Percentiles rank a stretch among this genome's conserved stretches.
Conservation (phyloP, 1,284 basidiomycete species). For the Trichosporon ovoides region DNA sequence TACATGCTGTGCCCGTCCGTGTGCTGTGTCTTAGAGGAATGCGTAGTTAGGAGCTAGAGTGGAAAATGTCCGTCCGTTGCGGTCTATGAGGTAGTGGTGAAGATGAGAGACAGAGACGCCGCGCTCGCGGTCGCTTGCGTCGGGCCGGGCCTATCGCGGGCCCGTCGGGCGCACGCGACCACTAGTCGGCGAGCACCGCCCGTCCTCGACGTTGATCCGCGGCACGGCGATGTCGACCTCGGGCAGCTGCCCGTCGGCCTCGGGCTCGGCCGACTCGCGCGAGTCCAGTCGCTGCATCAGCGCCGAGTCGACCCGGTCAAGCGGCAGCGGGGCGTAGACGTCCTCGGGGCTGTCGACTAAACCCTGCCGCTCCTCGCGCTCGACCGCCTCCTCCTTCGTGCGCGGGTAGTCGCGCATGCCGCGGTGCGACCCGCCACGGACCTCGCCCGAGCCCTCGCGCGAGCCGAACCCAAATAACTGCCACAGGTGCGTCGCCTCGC, state of each 20-base stretch:
- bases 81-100: neutral
- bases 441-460: neutral
- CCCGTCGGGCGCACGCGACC: neutral
- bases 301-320: neutral
- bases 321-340: neutral
- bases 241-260: neutral
- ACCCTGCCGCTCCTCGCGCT: conserved; percentile 32
- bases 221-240: neutral
- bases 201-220: neutral
- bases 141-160: neutral
- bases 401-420: conserved; percentile 39
- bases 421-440: conserved; percentile 27
- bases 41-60: neutral
- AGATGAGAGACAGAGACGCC: neutral
- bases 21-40: neutral
- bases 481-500: neutral
- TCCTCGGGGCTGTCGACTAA: conserved; percentile 23
- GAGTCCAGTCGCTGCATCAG: neutral
- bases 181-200: neutral
- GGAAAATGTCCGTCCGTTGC: no score
- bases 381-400: conserved; percentile 22
- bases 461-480: neutral
- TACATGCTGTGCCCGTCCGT: neutral
- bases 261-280: neutral
- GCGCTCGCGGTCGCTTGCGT: neutral